These are phyloP conservation scores for Purshia tridentata DNA, from an alignment of 306 rosid species.

Conservation along the genomic window DNA sequence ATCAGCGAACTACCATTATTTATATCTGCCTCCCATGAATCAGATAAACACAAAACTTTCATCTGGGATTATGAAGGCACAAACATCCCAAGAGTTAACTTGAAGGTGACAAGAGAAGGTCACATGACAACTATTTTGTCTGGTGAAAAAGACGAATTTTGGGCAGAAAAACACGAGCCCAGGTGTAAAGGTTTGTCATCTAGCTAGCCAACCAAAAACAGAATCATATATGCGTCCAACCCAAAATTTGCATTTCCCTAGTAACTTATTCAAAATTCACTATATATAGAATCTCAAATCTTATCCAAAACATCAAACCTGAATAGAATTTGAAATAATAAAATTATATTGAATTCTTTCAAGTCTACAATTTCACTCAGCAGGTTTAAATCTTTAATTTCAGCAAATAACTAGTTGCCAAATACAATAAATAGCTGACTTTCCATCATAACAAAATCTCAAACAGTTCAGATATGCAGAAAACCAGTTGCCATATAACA, in stretches of 20 bases:
- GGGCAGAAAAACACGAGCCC: background rate
- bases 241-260: no score
- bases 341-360: background rate
- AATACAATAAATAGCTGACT: background rate
- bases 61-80: constrained; percentile 52
- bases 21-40: constrained; percentile 49
- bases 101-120: background rate
- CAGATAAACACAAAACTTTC: constrained; percentile 32
- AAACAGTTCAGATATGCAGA: background rate
- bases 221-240: background rate
- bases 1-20: constrained; percentile 37
- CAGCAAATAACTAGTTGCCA: background rate
- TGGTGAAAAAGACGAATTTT: background rate
- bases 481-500: background rate
- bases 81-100: background rate
- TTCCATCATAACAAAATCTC: background rate
- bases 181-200: background rate
- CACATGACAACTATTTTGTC: background rate
- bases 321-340: background rate
- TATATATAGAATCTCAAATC: no score
- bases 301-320: background rate
- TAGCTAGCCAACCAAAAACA: background rate
- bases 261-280: no score
- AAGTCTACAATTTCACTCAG: background rate
- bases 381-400: background rate